Conservation (phyloP, 208 protist genomes). For the Wallacemonas sp. region DNA sequence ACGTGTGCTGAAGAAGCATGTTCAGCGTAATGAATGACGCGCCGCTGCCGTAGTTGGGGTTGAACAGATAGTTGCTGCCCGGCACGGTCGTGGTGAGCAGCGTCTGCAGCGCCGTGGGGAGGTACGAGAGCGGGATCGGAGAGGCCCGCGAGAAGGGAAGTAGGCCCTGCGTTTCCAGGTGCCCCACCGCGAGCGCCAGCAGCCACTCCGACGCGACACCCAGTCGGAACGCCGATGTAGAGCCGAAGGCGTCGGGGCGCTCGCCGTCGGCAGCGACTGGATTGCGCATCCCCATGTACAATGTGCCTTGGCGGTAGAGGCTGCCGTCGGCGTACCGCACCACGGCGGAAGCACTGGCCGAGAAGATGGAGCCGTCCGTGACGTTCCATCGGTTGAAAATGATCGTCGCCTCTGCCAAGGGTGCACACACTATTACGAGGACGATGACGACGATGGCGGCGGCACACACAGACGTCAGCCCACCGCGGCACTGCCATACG, state of each 20-base stretch:
- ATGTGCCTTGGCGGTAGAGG: not conserved
- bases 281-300: constrained; percentile 1
- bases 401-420: not conserved
- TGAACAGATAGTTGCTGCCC: constrained; percentile 2
- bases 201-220: constrained; percentile 50
- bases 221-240: constrained; percentile 29
- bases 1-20: constrained; percentile 60
- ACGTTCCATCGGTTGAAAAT: not conserved
- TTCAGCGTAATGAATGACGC: constrained; percentile 40
- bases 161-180: constrained; percentile 24
- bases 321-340: not conserved
- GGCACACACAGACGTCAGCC: not conserved
- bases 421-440: no score
- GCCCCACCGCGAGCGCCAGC: constrained; percentile 35
- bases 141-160: constrained; percentile 40
- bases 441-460: not conserved
- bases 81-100: not conserved
- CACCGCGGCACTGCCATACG: no score
- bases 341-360: not conserved
- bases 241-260: constrained; percentile 9
- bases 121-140: constrained; percentile 38
- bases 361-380: constrained; percentile 17
- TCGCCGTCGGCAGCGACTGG: not conserved
- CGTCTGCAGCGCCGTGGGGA: constrained; percentile 21
- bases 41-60: constrained; percentile 14